These are phyloP conservation scores for Talaromyces piceae DNA, from an alignment of 2,329 filamentous ascomycete species.

Conservation along the genomic window DNA sequence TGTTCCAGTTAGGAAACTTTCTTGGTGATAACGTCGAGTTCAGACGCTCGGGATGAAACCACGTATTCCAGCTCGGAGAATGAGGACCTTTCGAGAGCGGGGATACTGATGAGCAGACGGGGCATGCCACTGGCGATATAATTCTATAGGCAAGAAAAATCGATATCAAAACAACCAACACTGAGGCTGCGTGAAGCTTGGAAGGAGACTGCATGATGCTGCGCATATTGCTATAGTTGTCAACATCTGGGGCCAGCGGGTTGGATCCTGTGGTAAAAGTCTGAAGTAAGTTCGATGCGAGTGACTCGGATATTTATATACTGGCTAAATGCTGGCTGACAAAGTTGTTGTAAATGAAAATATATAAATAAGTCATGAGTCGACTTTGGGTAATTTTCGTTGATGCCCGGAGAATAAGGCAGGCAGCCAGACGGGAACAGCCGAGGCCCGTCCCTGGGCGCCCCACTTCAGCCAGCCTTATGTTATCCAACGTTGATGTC, in stretches of 20 bases:
- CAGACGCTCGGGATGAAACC: slow-evolving; percentile 10
- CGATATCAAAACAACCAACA: background rate
- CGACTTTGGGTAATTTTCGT: background rate
- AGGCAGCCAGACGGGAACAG: background rate
- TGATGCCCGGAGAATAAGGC: background rate
- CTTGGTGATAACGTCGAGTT: background rate
- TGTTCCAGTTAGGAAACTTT: slow-evolving; percentile 36
- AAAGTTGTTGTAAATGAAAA: no score
- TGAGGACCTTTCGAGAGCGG: slow-evolving; percentile 2
- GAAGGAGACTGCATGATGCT: background rate
- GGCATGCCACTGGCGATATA: background rate
- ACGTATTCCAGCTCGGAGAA: slow-evolving; percentile 14
- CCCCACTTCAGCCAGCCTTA: background rate
- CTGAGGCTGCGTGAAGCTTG: background rate
- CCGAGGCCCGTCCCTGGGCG: background rate
- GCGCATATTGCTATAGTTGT: no score
- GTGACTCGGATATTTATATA: background rate
- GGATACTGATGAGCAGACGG: background rate
- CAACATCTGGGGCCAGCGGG: background rate
- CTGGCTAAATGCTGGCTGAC: background rate
- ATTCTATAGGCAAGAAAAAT: no score
- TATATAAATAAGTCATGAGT: no score
- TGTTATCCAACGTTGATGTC: background rate
- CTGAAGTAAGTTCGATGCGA: background rate
- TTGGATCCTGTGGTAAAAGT: background rate